Evolutionary conservation across 306 rosid genomes (phyloP).

Genomic region (Arachis stenosperma): DNA sequence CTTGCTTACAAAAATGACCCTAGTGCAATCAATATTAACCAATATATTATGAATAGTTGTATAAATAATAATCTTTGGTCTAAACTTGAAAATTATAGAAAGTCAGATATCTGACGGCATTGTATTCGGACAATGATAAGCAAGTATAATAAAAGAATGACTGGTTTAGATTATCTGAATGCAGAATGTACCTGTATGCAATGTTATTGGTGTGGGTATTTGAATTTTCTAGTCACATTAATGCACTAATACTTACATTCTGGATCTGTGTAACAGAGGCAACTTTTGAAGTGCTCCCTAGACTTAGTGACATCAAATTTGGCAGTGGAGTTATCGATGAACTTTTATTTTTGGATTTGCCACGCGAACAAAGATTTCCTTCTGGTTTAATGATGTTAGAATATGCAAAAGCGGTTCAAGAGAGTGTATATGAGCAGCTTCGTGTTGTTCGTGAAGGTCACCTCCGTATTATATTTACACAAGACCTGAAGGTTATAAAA

Average conservation of each 20-base stretch:
- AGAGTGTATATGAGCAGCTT: slow-evolving; percentile 93
- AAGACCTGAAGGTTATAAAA: slow-evolving; percentile 76
- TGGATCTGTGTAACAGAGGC: slow-evolving; percentile 73
- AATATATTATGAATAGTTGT: background rate
- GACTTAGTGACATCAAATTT: slow-evolving; percentile 93
- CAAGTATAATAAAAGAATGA: background rate
- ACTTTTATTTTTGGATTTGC: slow-evolving; percentile 84
- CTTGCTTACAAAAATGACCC: background rate
- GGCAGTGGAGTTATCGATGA: slow-evolving; percentile 96
- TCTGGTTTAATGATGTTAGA: slow-evolving; percentile 91
- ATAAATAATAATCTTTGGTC: slow-evolving; percentile 2
- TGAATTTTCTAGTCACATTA: background rate
- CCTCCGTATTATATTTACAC: slow-evolving; percentile 85
- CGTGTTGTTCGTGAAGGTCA: slow-evolving; percentile 99
- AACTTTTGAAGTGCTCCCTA: slow-evolving; percentile 92
- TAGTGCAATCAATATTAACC: background rate
- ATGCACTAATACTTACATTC: slow-evolving; percentile 24
- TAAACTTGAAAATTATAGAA: slow-evolving; percentile 11
- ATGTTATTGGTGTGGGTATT: slow-evolving; percentile 2
- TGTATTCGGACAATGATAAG: background rate
- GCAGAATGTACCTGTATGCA: background rate
- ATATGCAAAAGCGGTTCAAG: slow-evolving; percentile 92
- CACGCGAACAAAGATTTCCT: slow-evolving; percentile 73
- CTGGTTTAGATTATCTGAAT: background rate
- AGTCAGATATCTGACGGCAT: background rate